Evolutionary conservation across 352 stramenopile genomes (phyloP), one percentile per base, ranked within the genome.

Genomic region (Phytopythium boreale): DNA sequence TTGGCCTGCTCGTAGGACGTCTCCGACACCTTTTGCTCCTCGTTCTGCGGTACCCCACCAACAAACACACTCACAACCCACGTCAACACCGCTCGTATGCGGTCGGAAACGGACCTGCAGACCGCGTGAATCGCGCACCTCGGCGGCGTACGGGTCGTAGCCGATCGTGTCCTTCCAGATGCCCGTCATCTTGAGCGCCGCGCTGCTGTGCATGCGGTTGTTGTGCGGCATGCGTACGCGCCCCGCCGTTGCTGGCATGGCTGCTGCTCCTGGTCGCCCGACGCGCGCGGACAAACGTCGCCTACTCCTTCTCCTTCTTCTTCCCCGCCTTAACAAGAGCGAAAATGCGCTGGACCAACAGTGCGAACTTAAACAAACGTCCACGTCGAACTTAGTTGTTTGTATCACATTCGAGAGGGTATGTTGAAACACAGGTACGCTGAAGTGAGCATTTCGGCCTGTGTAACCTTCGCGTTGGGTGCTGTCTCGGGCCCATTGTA

Each of bases 131-230:
- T 34, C 29, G 29, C 29, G 3, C 52, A 68, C 67, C 36, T 83
- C 74, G 44, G 79, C 81, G 3, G 95, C 94, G 66, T 98, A 98
- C 19, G 95, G 95, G 78, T 98, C 95, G 60, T 98, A 97, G 55
- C 95, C 95, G 71, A 99, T 99, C 4, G 96, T 98, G 64, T 98
- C 96, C 62, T 89, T 97, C 97, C 96, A 99, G 47, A 98, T 99
- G 27, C 92, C 94, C 47, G 84, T 97, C 77, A 98, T 98, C 82
- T 98, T 95, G 10, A 99, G 87, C 61, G 95, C 82, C 37, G 83
- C 82, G 61, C 84, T 97, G 57, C 92, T 98, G 70, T 95, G 93
- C 82, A 99, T 96, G 70, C 95, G 91, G 80, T 99, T 99, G 80
- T 98, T 98, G 81, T 98, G 95, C 70, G 96, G 96, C 94, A 98